Evolutionary conservation across 2,329 filamentous ascomycete species (phyloP).

Genomic region (Arthroderma uncinatum): DNA sequence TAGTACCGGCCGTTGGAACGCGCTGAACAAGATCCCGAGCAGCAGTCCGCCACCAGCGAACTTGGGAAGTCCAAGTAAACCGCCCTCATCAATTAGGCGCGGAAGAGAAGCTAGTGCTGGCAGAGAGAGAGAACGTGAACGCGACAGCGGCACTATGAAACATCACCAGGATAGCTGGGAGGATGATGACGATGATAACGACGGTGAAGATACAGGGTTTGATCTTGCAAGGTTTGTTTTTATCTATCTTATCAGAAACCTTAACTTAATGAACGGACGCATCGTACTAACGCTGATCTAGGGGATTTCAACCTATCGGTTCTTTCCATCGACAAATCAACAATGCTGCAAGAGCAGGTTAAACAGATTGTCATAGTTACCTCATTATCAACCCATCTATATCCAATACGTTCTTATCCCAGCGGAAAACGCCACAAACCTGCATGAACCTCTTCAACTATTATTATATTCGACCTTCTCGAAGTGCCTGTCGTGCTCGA

Average conservation of each 20-base stretch:
- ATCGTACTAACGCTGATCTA: too few relatives aligned
- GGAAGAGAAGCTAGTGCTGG: not conserved
- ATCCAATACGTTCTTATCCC: not conserved
- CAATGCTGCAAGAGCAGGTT: slow-evolving; percentile 17
- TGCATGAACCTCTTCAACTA: not conserved
- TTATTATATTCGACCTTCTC: not conserved
- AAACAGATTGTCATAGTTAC: not conserved
- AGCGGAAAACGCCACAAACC: not conserved
- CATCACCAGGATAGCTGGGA: slow-evolving; percentile 10
- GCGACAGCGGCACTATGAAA: not conserved
- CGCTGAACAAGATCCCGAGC: slow-evolving; percentile 27
- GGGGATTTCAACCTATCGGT: slow-evolving; percentile 40
- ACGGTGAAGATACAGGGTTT: slow-evolving; percentile 34
- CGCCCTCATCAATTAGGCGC: slow-evolving; percentile 16
- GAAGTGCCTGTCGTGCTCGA: too few relatives aligned
- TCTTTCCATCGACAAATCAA: slow-evolving; percentile 36
- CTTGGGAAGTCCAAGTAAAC: slow-evolving; percentile 36
- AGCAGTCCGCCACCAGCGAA: slow-evolving; percentile 40
- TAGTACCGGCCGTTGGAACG: slow-evolving; percentile 8
- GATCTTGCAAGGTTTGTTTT: slow-evolving; percentile 37
- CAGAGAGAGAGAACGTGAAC: not conserved
- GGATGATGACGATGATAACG: slow-evolving; percentile 15
- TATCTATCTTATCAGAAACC: not conserved
- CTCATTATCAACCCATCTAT: not conserved
- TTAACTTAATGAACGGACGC: too few relatives aligned